Percentiles rank a stretch among this genome's conserved stretches.
These are phyloP conservation scores for Neurospora tetraspora DNA, from an alignment of 495 filamentous ascomycete species.

Conservation along the genomic window DNA sequence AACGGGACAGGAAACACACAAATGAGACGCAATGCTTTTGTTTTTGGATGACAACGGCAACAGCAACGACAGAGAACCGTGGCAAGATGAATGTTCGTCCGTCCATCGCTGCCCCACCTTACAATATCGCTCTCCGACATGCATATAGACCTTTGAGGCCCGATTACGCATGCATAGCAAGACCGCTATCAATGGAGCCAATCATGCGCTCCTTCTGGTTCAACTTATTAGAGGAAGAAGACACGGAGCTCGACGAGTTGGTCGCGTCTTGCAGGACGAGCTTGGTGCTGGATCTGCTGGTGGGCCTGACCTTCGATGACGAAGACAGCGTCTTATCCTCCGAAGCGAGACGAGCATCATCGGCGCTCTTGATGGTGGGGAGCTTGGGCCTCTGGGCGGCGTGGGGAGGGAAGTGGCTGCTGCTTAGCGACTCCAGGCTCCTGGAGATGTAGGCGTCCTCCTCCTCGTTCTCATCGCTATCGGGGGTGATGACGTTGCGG, in stretches of 20 bases:
- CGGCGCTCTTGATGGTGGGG: conserved; percentile 26
- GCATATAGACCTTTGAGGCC: background rate
- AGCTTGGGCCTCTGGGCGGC: conserved; percentile 24
- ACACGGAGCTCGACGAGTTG: background rate
- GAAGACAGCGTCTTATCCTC: conserved; percentile 3
- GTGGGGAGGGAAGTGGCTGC: conserved; percentile 6
- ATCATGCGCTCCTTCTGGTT: background rate
- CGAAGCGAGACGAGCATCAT: background rate
- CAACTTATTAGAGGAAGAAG: background rate
- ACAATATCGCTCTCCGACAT: background rate
- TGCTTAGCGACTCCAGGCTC: conserved; percentile 12
- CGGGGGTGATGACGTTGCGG: conserved; percentile 10
- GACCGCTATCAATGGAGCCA: conserved; percentile 7
- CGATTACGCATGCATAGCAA: conserved; percentile 4
- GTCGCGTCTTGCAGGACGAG: background rate
- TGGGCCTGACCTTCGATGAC: background rate
- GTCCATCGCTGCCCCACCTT: background rate
- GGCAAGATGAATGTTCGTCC: background rate
- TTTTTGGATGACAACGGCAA: background rate
- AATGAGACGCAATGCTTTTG: background rate
- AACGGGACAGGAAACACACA: background rate
- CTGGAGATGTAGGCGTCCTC: conserved; percentile 13
- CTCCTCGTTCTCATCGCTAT: conserved; percentile 19
- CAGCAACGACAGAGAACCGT: background rate
- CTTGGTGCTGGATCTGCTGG: background rate